A percentile compares a stretch with the other conserved stretches of the same genome.
phyloP scores from a whole-genome alignment of 2,329 filamentous ascomycete genomes.

The Plenodomus tracheiphilus region DNA sequence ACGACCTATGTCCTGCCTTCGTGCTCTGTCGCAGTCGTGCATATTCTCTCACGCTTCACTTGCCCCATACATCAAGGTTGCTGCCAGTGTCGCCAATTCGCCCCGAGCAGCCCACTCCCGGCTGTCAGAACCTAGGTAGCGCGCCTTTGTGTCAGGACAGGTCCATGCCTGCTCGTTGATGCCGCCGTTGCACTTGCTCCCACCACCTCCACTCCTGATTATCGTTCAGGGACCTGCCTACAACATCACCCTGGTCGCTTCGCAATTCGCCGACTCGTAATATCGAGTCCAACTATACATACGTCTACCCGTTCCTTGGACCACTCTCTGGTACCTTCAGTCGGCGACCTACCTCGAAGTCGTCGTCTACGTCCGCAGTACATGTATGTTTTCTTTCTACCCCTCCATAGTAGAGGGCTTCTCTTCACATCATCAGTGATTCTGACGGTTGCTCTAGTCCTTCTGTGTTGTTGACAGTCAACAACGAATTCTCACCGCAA shows the following conservation, averaged over 20 bases:
- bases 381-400: slow-evolving; percentile 12
- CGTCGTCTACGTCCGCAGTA: slow-evolving; percentile 12
- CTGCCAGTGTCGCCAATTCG: slow-evolving; percentile 19
- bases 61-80: slow-evolving; percentile 22
- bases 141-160: slow-evolving; percentile 22
- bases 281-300: slow-evolving; percentile 25
- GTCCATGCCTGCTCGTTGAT: slow-evolving; percentile 35
- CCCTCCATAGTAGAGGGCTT: background rate
- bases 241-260: slow-evolving; percentile 25
- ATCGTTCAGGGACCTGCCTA: slow-evolving; percentile 28
- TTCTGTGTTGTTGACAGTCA: background rate
- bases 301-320: slow-evolving; percentile 18
- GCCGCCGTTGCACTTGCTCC: slow-evolving; percentile 29
- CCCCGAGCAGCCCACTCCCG: slow-evolving; percentile 26
- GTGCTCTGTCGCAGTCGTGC: slow-evolving; percentile 29
- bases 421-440: background rate
- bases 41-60: slow-evolving; percentile 29
- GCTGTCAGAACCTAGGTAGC: slow-evolving; percentile 23
- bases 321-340: slow-evolving; percentile 21
- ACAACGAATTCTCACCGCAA: background rate
- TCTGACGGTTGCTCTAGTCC: background rate
- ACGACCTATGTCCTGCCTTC: slow-evolving; percentile 15
- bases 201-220: slow-evolving; percentile 27
- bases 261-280: slow-evolving; percentile 30
- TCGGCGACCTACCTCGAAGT: slow-evolving; percentile 15